Evolutionary conservation across 2,329 filamentous ascomycete genomes (phyloP), one percentile per base, ranked within the genome.

Genomic region (Aureobasidium melanogenum): DNA sequence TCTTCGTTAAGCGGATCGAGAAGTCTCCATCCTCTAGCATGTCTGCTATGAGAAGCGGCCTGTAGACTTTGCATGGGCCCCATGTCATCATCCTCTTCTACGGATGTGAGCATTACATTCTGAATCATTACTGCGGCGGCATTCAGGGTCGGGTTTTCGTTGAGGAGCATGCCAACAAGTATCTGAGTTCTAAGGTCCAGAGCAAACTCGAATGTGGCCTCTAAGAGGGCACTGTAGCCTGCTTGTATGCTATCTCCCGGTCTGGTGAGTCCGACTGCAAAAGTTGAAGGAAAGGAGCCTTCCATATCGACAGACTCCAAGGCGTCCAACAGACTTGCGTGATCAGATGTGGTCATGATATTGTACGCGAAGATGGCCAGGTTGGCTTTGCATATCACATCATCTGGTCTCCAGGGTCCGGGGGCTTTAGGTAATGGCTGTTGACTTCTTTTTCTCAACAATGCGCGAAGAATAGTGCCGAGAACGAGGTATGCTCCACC

Each of bases 181-280:
- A 57, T 9, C 64, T 85, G 83, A 2, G 82, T 84, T 2, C 82
- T 77, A 24, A 85, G 73, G 7, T 82, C 79, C 7, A 85, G 68
- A 1, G 75, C 79, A 24, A 84, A 64, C 3, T 76, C 67, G 60
- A 83, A 79, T 0, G 79, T 81, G 46, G 75, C 65, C 56, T 75
- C 52, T 14, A 72, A 63, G 7, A 82, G 64, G 1, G 62, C 64
- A 64, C 77, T 82, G 6, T 73, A 69, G 6, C 76, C 79, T 38
- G 10, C 61, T 24, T 10, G 24, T 30, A 8, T 4, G 6, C 15
- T 22, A 22, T 1, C 50, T 64, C 61, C 36, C 62, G 62, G 32
- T 65, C 64, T 39, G 64, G 60, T n/a, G 65, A 62, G 3, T 2
- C 52, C 58, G 24, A 19, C 64, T 38, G 75, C 59, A 34, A 76